Conservation (phyloP, 192 early-diverging fungal species). For the Backusella circina region DNA sequence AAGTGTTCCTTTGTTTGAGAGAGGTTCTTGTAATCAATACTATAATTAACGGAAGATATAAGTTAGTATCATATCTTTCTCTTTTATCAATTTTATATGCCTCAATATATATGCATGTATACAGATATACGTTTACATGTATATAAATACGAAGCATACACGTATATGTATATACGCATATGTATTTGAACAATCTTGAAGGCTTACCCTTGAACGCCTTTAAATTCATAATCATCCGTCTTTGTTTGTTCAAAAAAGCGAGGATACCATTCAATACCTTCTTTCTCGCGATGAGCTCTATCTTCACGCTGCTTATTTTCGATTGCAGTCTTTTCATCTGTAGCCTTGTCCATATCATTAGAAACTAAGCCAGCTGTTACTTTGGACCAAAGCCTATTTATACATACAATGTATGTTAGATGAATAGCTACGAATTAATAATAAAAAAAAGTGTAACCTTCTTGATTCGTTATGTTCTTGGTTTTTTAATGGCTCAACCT, state of each 20-base stretch:
- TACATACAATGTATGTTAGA: neutral
- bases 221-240: slow-evolving; percentile 40
- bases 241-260: slow-evolving; percentile 58
- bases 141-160: neutral
- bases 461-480: slow-evolving; percentile 14
- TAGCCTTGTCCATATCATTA: slow-evolving; percentile 66
- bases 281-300: slow-evolving; percentile 49
- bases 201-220: slow-evolving; percentile 21
- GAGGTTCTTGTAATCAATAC: slow-evolving; percentile 3
- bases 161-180: neutral
- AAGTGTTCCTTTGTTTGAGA: neutral
- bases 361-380: slow-evolving; percentile 67
- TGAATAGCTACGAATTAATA: neutral
- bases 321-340: slow-evolving; percentile 62
- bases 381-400: slow-evolving; percentile 62
- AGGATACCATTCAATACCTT: slow-evolving; percentile 52
- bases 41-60: neutral
- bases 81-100: neutral
- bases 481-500: neutral
- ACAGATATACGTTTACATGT: neutral
- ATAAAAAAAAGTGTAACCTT: neutral
- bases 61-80: neutral
- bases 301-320: slow-evolving; percentile 73
- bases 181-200: neutral
- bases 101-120: neutral